Evolutionary conservation across 2,329 filamentous ascomycete species (phyloP).

Genomic region (Fusarium sp.): DNA sequence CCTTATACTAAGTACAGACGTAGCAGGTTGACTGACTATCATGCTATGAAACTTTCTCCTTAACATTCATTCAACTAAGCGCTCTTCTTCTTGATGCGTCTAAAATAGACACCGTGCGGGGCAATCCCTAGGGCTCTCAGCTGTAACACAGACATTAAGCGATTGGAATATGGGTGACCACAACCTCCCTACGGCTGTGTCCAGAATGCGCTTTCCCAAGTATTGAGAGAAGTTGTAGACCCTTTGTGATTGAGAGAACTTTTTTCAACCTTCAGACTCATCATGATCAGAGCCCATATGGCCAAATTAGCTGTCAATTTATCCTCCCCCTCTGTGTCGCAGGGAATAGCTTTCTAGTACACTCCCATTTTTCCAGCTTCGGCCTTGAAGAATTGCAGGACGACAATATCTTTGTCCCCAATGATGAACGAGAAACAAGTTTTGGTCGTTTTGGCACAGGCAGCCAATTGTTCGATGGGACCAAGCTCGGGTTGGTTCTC

Average conservation of each 20-base stretch:
- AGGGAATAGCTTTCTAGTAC: neutral
- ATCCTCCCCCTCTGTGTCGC: neutral
- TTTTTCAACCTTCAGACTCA: neutral
- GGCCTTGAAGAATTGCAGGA: neutral
- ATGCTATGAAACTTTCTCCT: neutral
- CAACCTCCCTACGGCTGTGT: neutral
- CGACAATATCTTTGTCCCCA: neutral
- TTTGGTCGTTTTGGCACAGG: neutral
- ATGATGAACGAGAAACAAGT: neutral
- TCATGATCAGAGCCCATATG: neutral
- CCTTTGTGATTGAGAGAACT: neutral
- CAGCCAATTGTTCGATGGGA: neutral
- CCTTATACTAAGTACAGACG: neutral
- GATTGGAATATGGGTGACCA: neutral
- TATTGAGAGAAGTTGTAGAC: neutral
- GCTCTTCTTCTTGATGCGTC: neutral
- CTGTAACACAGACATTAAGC: neutral
- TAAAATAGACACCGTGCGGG: neutral
- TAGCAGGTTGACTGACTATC: neutral
- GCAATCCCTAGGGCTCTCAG: neutral
- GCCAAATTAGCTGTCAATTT: neutral
- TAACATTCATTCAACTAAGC: neutral
- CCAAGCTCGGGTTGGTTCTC: neutral
- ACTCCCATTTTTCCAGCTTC: neutral
- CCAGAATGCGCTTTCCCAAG: neutral